Conservation (phyloP, 148 eudicot genomes). For the Dianthus caryophyllus region DNA sequence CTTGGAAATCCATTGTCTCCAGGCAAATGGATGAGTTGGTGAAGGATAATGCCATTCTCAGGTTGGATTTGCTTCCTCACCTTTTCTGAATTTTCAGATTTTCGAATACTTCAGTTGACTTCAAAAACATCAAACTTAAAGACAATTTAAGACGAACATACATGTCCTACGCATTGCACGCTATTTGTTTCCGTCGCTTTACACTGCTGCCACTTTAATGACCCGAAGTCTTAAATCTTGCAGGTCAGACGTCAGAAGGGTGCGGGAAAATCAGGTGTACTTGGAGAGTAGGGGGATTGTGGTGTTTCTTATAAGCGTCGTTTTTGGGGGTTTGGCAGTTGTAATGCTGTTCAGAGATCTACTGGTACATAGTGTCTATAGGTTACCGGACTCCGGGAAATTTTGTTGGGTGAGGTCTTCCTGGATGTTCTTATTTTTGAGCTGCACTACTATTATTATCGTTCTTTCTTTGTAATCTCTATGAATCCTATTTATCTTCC, state of each 20-base stretch:
- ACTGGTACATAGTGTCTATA: constrained; percentile 39
- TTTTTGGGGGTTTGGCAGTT: constrained; percentile 55
- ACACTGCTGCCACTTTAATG: neutral
- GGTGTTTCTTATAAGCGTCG: constrained; percentile 53
- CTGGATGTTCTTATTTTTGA: constrained; percentile 63
- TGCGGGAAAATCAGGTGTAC: constrained; percentile 56
- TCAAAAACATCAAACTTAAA: too few species aligned
- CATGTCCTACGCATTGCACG: too few species aligned
- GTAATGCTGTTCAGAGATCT: constrained; percentile 45
- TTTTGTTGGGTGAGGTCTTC: constrained; percentile 70
- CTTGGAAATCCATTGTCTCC: constrained; percentile 81
- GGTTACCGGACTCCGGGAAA: constrained; percentile 53
- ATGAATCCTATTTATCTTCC: neutral
- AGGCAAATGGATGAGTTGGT: constrained; percentile 57
- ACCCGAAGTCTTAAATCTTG: constrained; percentile 13
- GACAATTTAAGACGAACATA: too few species aligned
- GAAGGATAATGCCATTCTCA: constrained; percentile 61
- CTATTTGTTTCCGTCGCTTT: neutral
- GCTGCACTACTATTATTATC: constrained; percentile 48
- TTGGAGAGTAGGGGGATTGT: constrained; percentile 87
- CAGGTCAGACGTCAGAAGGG: constrained; percentile 73
- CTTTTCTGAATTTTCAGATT: too few species aligned
- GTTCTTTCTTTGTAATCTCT: constrained; percentile 56
- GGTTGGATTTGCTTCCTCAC: constrained; percentile 38
- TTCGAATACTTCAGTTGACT: too few species aligned